Conservation (phyloP, 148 eudicot genomes). For the Nepenthes gracilis region DNA sequence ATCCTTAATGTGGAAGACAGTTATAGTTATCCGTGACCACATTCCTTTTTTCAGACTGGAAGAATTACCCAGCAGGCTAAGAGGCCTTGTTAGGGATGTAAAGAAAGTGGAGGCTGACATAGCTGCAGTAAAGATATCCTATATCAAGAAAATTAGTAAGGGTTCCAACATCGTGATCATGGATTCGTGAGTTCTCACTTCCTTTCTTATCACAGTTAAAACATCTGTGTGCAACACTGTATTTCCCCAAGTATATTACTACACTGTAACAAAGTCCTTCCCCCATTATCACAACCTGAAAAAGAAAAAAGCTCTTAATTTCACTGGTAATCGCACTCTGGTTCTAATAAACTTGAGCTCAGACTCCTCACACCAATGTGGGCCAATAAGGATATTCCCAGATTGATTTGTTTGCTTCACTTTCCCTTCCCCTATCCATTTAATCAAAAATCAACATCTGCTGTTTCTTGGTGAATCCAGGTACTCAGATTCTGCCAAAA, state of each 20-base stretch:
- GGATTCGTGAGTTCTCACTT: slow-evolving; percentile 67
- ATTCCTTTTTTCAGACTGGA: slow-evolving; percentile 46
- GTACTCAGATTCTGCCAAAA: slow-evolving; percentile 74
- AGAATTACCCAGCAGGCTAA: slow-evolving; percentile 73
- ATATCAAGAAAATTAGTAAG: slow-evolving; percentile 64
- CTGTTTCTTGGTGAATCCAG: slow-evolving; percentile 18
- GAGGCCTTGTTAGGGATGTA: slow-evolving; percentile 43
- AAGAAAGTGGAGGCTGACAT: slow-evolving; percentile 92
- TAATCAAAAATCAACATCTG: too few relatives aligned
- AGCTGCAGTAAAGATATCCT: slow-evolving; percentile 81
- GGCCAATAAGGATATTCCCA: too few relatives aligned
- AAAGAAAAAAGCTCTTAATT: background rate
- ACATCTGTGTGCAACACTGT: background rate
- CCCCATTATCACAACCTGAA: background rate
- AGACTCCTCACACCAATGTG: too few relatives aligned
- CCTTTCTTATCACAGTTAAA: background rate
- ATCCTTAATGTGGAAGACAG: too few relatives aligned
- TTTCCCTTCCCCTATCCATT: too few relatives aligned
- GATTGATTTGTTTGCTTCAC: too few relatives aligned
- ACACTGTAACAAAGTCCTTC: background rate
- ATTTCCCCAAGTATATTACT: background rate
- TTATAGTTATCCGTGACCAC: too few relatives aligned
- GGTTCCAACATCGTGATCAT: slow-evolving; percentile 77
- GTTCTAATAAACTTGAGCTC: background rate
- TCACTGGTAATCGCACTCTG: background rate